Evolutionary conservation across 2,329 filamentous ascomycete species (phyloP), one percentile per base, ranked within the genome.

Genomic region (Trichoderma sp.): DNA sequence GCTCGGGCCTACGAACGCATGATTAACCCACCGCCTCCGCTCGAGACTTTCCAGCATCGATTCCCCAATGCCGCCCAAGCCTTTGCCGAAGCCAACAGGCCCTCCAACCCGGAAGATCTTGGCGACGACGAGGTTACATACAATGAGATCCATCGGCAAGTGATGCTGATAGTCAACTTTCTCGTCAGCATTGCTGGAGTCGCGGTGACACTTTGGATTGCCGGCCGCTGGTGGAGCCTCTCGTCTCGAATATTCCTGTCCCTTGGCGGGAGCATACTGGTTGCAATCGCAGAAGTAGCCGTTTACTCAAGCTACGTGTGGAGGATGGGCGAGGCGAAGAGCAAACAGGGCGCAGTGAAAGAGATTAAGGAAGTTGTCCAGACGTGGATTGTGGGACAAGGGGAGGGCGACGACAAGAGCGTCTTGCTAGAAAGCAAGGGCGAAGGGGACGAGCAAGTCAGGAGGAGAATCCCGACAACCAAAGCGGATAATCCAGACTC

Each of bases 161-260:
- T 96, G 71, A 90, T 92, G 56, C 85, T 98, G 8, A 94, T 98
- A 66, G 86, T 97, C 77, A 99, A 98, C 80, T 94, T 98, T 65
- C 83, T 98, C 51, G 86, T 97, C 68, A 97, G 93, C 66, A 92
- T 98, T 68, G 84, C 95, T 3, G 93, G 95, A 58, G 92, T 92
- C 65, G 92, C 90, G 3, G 90, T 87, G 3, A 93, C 92, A 8
- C 87, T 96, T 39, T 96, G 93, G 93, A 86, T 94, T n/a, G 87
- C 88, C 18, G 91, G 91, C 1, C 86, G 90, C 65, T 93, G 92
- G 86, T 95, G 92, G 93, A 91, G 87, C 74, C 87, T 91, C 1
- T 90, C 92, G 0, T 86, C 89, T 57, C 84, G 93, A 30, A 78
- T 96, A 73, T 91, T 92, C 51, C 80, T 95, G 64, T 91, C 91